Evolutionary conservation across 73 alveolate species (phyloP), one percentile per base, ranked within the genome.

Genomic region (Paramecium sexaurelia): DNA sequence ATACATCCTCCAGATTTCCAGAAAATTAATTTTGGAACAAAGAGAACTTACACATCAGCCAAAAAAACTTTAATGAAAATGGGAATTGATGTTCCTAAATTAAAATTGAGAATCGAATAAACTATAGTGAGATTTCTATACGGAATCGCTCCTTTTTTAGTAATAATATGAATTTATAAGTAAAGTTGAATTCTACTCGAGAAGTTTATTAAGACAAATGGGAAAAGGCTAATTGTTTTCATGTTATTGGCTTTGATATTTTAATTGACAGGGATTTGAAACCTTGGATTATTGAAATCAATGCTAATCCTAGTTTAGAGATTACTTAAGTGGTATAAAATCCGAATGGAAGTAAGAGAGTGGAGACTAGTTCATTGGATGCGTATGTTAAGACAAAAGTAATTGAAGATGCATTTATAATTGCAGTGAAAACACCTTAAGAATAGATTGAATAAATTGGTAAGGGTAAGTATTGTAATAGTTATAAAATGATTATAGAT

Each of bases 221-320:
- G 90, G 45, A 39, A 39, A 29, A 94, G 39, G 95, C 95, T 41
- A 95, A 91, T 11, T 92, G 95, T 84, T 97, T 96, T 75, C 98
- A 97, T 29, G 92, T 97, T 35, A 85, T 97, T 36, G 97, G 98
- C 8, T 85, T 97, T 69, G 99, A 97, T 92, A 93, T 97, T 20
- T 57, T 97, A 55, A 67, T 97, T 13, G 99, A 96, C 78, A 91
- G 87, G 55, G 84, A 94, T 55, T 85, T 91, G 29, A 93, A 97
- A 84, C 95, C 97, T 13, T 97, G 96, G 98, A 83, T 97, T 57
- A 75, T 97, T 56, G 99, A 97, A 57, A 75, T 95, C 11, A 96
- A 97, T 89, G 96, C 97, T 33, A 96, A 97, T 92, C 99, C 99
- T 2, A 67, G 95, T 51, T 87, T 97, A 37, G 94, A 93, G 33